A percentile compares a stretch with the other conserved stretches of the same genome.
phyloP scores from a whole-genome alignment of 805 yeast genomes.

The Phaffomyces thermotolerans region DNA sequence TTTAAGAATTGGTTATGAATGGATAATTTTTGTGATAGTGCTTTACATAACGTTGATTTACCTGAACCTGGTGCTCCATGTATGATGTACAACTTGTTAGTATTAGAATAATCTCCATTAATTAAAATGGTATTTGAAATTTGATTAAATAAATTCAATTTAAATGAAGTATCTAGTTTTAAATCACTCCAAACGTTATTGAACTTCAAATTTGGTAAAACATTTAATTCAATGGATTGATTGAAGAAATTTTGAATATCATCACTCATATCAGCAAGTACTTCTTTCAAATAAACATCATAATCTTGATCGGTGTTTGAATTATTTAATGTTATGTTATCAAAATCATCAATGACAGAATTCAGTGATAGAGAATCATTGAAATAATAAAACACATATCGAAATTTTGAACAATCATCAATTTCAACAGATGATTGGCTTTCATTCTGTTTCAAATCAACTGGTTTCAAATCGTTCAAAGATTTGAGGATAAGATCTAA shows the following conservation, averaged over 20 bases:
- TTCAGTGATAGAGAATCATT: slow-evolving; percentile 1
- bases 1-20: slow-evolving; percentile 17
- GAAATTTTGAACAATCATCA: not conserved
- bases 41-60: slow-evolving; percentile 35
- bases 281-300: not conserved
- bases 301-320: not conserved
- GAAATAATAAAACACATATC: slow-evolving; percentile 2
- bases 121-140: not conserved
- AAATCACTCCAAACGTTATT: slow-evolving; percentile 31
- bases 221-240: slow-evolving; percentile 10
- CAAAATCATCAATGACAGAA: slow-evolving; percentile 20
- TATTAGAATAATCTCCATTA: not conserved
- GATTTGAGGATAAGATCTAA: slow-evolving; percentile 1
- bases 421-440: not conserved
- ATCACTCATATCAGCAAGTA: slow-evolving; percentile 10
- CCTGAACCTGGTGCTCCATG: slow-evolving; percentile 45
- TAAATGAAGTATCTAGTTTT: slow-evolving; percentile 25
- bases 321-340: slow-evolving; percentile 23
- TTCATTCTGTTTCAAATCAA: not conserved
- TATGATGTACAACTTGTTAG: slow-evolving; percentile 19
- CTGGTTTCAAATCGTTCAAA: not conserved
- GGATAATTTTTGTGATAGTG: slow-evolving; percentile 34
- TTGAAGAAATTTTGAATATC: slow-evolving; percentile 1
- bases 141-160: slow-evolving; percentile 26
- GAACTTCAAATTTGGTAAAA: slow-evolving; percentile 25